phyloP scores from a whole-genome alignment of 2,329 filamentous ascomycete genomes.

The Pseudogymnoascus sp. region DNA sequence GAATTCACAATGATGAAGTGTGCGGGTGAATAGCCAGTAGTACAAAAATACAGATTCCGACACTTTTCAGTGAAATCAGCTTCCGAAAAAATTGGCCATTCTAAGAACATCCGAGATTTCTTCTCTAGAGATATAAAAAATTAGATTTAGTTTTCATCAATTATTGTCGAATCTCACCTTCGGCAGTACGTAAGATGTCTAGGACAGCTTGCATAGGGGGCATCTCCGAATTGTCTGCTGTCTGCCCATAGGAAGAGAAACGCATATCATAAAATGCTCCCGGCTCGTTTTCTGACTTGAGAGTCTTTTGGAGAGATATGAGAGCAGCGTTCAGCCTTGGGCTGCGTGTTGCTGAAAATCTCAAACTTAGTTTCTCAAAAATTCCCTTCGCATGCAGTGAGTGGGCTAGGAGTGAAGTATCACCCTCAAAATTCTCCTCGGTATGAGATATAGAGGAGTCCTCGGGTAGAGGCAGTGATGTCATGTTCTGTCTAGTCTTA shows the following conservation, averaged over 20 bases:
- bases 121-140: not conserved
- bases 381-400: slow-evolving; percentile 15
- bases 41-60: slow-evolving; percentile 11
- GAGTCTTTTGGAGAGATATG: slow-evolving; percentile 11
- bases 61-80: slow-evolving; percentile 12
- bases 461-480: not conserved
- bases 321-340: slow-evolving; percentile 10
- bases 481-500: not conserved
- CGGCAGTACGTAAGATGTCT: slow-evolving; percentile 11
- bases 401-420: slow-evolving; percentile 15
- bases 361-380: slow-evolving; percentile 13
- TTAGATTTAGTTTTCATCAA: not conserved
- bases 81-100: slow-evolving; percentile 8
- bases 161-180: slow-evolving; percentile 10
- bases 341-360: slow-evolving; percentile 7
- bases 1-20: slow-evolving; percentile 15
- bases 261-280: slow-evolving; percentile 6
- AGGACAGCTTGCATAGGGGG: slow-evolving; percentile 15
- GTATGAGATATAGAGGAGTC: not conserved
- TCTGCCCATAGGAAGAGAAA: slow-evolving; percentile 8
- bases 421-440: slow-evolving; percentile 12
- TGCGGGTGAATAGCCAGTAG: not conserved
- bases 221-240: slow-evolving; percentile 10
- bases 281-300: slow-evolving; percentile 11
- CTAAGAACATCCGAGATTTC: slow-evolving; percentile 9